Conservation (phyloP, 345 rosid species). For the Murraya koenigii region DNA sequence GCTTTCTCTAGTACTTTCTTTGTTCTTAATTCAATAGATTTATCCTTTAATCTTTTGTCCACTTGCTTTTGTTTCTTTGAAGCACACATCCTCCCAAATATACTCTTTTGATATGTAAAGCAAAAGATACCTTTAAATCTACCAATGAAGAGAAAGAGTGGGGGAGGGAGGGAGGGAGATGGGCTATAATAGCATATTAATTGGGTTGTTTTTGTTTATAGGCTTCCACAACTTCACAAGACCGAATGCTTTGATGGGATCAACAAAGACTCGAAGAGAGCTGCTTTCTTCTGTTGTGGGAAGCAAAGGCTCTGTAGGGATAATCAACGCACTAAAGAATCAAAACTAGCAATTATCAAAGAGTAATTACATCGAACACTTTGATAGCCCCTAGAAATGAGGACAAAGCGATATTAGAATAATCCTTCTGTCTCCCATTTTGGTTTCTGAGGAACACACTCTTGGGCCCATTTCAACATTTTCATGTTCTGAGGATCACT, state of each 20-base stretch:
- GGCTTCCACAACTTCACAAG: conserved; percentile 13
- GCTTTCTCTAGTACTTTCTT: background rate
- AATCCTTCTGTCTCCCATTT: conserved; percentile 40
- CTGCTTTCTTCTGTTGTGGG: conserved; percentile 23
- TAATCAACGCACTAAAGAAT: background rate
- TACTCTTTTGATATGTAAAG: conserved; percentile 38
- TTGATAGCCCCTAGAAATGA: conserved; percentile 27
- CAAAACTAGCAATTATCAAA: background rate
- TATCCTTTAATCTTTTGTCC: conserved; percentile 16
- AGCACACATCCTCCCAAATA: conserved; percentile 54
- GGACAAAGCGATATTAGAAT: conserved; percentile 29
- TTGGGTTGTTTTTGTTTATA: conserved; percentile 1
- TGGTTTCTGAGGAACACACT: conserved; percentile 22
- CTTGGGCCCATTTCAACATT: conserved; percentile 32
- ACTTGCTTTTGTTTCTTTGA: conserved; percentile 25
- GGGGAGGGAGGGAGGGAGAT: background rate
- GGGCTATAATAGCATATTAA: background rate
- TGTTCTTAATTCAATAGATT: conserved; percentile 2
- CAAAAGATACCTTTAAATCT: conserved; percentile 20
- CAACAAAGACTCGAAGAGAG: conserved; percentile 18
- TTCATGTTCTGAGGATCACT: conserved; percentile 36
- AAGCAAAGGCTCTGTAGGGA: conserved; percentile 29
- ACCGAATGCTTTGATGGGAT: conserved; percentile 34
- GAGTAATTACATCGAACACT: background rate
- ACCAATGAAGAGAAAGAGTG: background rate